phyloP scores from a whole-genome alignment of 139 green algal species.

The Chara braunii region DNA sequence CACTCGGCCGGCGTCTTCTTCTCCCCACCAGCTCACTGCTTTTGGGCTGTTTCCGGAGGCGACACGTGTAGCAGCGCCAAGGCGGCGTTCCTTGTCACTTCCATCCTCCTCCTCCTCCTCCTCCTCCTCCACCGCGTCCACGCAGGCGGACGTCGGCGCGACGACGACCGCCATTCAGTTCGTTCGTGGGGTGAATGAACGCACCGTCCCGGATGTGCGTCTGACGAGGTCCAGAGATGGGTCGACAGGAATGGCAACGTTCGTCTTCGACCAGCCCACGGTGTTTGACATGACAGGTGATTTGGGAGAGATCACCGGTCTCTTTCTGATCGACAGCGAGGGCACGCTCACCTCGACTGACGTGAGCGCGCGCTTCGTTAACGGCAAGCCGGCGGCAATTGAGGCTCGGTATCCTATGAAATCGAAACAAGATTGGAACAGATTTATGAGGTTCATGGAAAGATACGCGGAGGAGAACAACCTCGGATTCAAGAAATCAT shows the following conservation, averaged over 20 bases:
- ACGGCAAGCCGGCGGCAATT: conserved; percentile 64
- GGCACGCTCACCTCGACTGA: conserved; percentile 66
- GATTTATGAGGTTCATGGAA: conserved; percentile 99
- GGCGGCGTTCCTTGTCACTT: no score
- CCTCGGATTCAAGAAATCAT: conserved; percentile 59
- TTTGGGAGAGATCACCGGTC: conserved; percentile 83
- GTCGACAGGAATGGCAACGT: conserved; percentile 71
- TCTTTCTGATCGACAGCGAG: conserved; percentile 96
- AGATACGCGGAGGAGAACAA: conserved; percentile 76
- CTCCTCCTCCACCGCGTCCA: no score
- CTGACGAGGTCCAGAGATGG: conserved; percentile 76
- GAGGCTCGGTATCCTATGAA: conserved; percentile 68
- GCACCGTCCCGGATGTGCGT: conserved; percentile 80
- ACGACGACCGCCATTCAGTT: conserved; percentile 74
- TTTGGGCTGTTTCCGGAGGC: no score
- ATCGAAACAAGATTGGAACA: conserved; percentile 76
- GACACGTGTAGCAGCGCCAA: no score
- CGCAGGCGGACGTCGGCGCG: no score
- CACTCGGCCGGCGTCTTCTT: no score
- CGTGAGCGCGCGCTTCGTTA: conserved; percentile 95
- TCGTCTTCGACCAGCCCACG: conserved; percentile 80
- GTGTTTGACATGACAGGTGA: conserved; percentile 81
- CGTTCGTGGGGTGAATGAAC: conserved; percentile 80
- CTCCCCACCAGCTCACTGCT: no score
- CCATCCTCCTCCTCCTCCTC: no score